Conservation (phyloP, 176 grass and related monocot genomes). For the Oryza australiensis region DNA sequence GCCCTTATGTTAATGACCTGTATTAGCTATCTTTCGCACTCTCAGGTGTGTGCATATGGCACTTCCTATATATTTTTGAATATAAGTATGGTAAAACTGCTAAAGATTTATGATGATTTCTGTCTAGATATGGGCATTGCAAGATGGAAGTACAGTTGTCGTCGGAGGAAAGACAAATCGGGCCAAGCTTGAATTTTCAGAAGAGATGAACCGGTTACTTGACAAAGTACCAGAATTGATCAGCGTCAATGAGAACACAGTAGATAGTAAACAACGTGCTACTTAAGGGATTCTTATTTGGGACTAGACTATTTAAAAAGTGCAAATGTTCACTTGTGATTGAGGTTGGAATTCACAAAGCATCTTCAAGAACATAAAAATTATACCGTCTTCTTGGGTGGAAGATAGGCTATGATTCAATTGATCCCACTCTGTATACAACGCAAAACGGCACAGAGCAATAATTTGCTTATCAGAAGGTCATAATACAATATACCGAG, state of each 20-base stretch:
- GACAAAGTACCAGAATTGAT: slow-evolving; percentile 83
- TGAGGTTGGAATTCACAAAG: slow-evolving; percentile 13
- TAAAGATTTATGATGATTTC: background rate
- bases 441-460: background rate
- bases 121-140: slow-evolving; percentile 87
- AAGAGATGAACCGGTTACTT: slow-evolving; percentile 80
- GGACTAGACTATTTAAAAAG: background rate
- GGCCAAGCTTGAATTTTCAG: slow-evolving; percentile 83
- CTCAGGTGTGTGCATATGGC: slow-evolving; percentile 52
- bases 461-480: background rate
- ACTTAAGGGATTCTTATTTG: slow-evolving; percentile 3
- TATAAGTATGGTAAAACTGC: background rate
- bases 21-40: slow-evolving; percentile 90
- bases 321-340: background rate
- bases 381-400: background rate
- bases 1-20: slow-evolving; percentile 90
- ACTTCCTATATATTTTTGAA: background rate
- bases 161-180: slow-evolving; percentile 85
- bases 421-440: background rate
- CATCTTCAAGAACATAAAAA: background rate
- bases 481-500: background rate
- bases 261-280: slow-evolving; percentile 31
- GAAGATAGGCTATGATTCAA: background rate
- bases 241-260: slow-evolving; percentile 30
- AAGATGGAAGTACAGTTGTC: slow-evolving; percentile 84